Percentiles rank a stretch among this genome's conserved stretches.
phyloP scores from a whole-genome alignment of 768 basidiomycete genomes.

The Chlorophyllum brunneum region DNA sequence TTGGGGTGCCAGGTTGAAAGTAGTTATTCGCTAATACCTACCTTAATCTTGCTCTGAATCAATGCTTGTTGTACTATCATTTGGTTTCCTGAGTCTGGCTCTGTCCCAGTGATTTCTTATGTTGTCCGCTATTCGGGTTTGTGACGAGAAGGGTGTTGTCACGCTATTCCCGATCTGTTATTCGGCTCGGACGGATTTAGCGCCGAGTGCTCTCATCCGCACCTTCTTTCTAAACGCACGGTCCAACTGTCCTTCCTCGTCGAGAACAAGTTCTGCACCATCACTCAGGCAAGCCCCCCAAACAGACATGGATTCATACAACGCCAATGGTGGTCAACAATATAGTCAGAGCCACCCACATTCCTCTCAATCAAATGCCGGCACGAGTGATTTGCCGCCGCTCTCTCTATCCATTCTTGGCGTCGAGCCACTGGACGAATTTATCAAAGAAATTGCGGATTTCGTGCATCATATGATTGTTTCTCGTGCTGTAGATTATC shows the following conservation, averaged over 20 bases:
- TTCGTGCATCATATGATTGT: constrained; percentile 74
- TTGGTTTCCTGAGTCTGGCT: not conserved
- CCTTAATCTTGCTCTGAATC: constrained; percentile 11
- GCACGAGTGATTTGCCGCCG: constrained; percentile 40
- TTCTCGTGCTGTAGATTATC: constrained; percentile 45
- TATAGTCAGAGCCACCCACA: not conserved
- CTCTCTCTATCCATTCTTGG: constrained; percentile 80
- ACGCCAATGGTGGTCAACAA: constrained; percentile 3
- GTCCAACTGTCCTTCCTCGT: not conserved
- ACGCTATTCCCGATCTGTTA: constrained; percentile 1
- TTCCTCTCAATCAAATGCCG: not conserved
- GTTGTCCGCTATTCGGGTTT: not conserved
- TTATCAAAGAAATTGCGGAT: constrained; percentile 88
- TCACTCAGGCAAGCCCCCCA: not conserved
- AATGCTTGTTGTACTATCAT: not conserved
- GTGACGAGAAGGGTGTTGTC: not conserved
- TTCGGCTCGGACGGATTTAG: constrained; percentile 3
- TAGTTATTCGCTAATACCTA: constrained; percentile 26
- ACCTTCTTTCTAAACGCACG: not conserved
- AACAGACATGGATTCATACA: constrained; percentile 3
- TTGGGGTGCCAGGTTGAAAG: constrained; percentile 28
- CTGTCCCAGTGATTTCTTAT: no score
- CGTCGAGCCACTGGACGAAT: constrained; percentile 89
- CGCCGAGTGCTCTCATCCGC: no score
- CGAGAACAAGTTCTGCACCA: constrained; percentile 1